Base-by-base conservation (phyloP, 345 rosid species). In the Gossypium ekmanianum region DNA sequence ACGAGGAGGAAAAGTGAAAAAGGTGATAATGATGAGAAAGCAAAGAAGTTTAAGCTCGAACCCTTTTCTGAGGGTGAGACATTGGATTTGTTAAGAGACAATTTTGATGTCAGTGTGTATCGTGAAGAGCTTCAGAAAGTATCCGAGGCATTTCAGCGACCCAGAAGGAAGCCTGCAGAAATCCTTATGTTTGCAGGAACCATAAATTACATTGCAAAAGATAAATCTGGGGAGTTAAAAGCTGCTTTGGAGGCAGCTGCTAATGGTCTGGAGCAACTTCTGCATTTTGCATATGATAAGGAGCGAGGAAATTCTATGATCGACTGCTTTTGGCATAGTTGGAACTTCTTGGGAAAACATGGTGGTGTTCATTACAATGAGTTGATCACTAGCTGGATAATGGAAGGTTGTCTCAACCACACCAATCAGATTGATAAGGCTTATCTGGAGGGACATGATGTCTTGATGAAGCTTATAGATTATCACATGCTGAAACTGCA, bases 361-460 rank as follows among this genome's bases (percentile, higher is more conserved):
- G 83, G 84, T 27, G 76, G 78, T 20, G 81, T 85, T 64, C 82
- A 87, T 77, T 86, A 77, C 77, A 85, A 81, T 58, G 89, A 88
- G 59, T 75, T 89, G 86, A 87, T 88, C 74, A 68, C 85, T 8
- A 82, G 87, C 14, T 89, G 90, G 97, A 83, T 88, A 48, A 76
- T 89, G 81, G 92, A 91, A 80, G 91, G 94, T 45, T 83, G 63
- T 64, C 85, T 89, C 63, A 84, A 54, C 72, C 76, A 78, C 44
- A 11, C 55, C 14, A 76, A 81, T 75, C 59, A 64, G 26, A 77
- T 88, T 9, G 83, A 82, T 41, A 73, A 77, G 74, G 87, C 88
- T 3, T 89, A 88, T 73, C 64, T 80, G 26, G 71, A 77, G 0
- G 94, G 88, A 5, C 91, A 88, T 54, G 0, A 1, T 7, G 79